Conservation (phyloP, 2,329 filamentous ascomycete genomes). For the Pseudogymnoascus verrucosus region DNA sequence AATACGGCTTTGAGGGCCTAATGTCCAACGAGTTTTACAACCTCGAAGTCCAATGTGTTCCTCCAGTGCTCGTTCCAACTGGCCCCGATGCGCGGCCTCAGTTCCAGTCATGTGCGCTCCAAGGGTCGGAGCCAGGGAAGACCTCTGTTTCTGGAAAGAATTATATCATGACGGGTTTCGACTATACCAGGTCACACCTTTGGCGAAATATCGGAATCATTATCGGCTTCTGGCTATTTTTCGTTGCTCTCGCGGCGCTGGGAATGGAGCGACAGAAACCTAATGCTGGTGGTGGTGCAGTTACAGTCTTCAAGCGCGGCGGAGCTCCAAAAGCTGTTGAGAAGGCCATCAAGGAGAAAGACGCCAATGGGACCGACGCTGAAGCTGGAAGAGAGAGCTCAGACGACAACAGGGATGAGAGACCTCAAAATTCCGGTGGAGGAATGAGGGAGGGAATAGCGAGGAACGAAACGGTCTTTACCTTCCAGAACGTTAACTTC, state of each 20-base stretch:
- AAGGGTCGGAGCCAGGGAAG: constrained; percentile 46
- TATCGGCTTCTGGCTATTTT: constrained; percentile 41
- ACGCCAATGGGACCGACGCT: constrained; percentile 15
- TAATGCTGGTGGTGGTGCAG: constrained; percentile 49
- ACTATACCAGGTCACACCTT: constrained; percentile 47
- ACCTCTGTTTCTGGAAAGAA: constrained; percentile 44
- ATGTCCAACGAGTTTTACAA: constrained; percentile 76
- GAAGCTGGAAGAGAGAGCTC: constrained; percentile 23
- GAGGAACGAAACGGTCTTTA: constrained; percentile 53
- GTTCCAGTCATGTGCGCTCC: constrained; percentile 48
- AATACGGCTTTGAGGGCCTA: constrained; percentile 60
- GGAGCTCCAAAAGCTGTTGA: constrained; percentile 51
- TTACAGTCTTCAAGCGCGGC: constrained; percentile 55
- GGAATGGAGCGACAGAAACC: constrained; percentile 45
- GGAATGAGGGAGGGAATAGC: constrained; percentile 40
- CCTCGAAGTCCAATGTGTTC: constrained; percentile 42
- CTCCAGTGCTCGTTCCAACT: constrained; percentile 39
- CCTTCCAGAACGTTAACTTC: constrained; percentile 53
- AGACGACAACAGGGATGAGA: constrained; percentile 16
- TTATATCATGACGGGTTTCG: constrained; percentile 48
- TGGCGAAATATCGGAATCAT: constrained; percentile 53
- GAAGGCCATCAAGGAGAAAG: constrained; percentile 44
- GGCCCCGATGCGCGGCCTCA: constrained; percentile 36
- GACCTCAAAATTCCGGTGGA: constrained; percentile 22
- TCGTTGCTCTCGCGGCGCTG: constrained; percentile 34